These are phyloP conservation scores for Fraxinus xanthoxyloides DNA, from an alignment of 305 asterid species.

Conservation along the genomic window DNA sequence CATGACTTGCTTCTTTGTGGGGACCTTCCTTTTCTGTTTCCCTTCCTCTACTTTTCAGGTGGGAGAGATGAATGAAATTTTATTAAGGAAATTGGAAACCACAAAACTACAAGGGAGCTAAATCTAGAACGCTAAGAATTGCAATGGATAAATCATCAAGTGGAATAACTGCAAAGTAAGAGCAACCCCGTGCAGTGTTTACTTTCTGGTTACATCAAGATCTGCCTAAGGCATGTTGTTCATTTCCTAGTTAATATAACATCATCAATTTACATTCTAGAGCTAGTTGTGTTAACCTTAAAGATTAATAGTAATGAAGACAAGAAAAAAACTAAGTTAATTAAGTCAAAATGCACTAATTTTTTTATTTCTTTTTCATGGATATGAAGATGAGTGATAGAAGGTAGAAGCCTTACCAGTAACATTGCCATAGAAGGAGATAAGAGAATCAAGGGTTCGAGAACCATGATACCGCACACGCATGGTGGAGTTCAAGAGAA, in stretches of 20 bases:
- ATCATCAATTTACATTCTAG: not conserved
- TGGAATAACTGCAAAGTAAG: not conserved
- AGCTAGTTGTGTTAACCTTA: not conserved
- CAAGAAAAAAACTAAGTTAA: not conserved
- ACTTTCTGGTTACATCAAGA: not conserved
- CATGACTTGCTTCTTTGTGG: not conserved
- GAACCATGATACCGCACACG: constrained; percentile 76
- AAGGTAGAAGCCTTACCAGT: constrained; percentile 55
- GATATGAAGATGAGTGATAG: not conserved
- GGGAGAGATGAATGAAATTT: not conserved
- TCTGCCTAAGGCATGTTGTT: not conserved
- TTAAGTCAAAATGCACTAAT: not conserved
- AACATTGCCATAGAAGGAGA: constrained; percentile 59
- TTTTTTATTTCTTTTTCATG: not conserved
- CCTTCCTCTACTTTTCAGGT: not conserved
- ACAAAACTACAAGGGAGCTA: not conserved
- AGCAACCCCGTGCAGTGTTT: not conserved
- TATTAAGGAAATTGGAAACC: not conserved
- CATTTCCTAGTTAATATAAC: not conserved
- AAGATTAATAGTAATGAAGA: not conserved
- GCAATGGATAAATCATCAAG: not conserved
- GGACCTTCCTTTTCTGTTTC: not conserved
- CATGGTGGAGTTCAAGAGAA: constrained; percentile 81
- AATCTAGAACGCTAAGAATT: not conserved
- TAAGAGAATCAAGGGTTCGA: constrained; percentile 74